Evolutionary conservation across 2,329 filamentous ascomycete genomes (phyloP).

Genomic region (Ilyonectria destructans): DNA sequence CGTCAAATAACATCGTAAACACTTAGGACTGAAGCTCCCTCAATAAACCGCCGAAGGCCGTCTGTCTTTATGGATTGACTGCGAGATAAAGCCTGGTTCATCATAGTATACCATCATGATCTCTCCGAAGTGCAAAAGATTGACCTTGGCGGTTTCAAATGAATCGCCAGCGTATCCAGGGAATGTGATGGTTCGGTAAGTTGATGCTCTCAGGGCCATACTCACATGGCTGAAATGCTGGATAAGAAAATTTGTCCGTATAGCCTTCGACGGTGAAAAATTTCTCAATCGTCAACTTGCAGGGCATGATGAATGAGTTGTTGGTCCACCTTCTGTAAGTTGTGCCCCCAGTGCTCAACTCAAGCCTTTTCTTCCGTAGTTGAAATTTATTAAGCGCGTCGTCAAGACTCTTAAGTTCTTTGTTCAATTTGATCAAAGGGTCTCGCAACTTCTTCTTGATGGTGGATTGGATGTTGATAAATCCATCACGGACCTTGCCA

Average conservation of each 20-base stretch:
- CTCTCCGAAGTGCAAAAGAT: too few relatives aligned
- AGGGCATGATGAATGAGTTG: slow-evolving; percentile 31
- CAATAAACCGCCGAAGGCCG: too few relatives aligned
- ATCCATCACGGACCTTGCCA: slow-evolving; percentile 23
- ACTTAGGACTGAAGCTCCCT: too few relatives aligned
- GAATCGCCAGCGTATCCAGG: slow-evolving; percentile 30
- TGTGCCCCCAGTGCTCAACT: slow-evolving; percentile 17
- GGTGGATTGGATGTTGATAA: slow-evolving; percentile 30
- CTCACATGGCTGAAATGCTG: slow-evolving; percentile 15
- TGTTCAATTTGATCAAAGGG: slow-evolving; percentile 31
- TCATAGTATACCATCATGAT: too few relatives aligned
- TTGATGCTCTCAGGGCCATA: slow-evolving; percentile 28
- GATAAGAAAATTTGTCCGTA: not conserved
- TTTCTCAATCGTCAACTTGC: not conserved
- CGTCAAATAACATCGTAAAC: too few relatives aligned
- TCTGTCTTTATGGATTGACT: too few relatives aligned
- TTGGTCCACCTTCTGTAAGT: slow-evolving; percentile 27
- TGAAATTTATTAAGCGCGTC: slow-evolving; percentile 24
- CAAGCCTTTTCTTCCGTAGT: slow-evolving; percentile 29
- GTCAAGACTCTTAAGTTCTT: slow-evolving; percentile 30
- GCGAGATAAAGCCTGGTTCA: too few relatives aligned
- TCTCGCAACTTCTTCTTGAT: slow-evolving; percentile 33
- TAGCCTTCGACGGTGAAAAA: not conserved
- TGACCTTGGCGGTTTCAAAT: not conserved
- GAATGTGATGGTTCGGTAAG: slow-evolving; percentile 31